Evolutionary conservation across 2,329 filamentous ascomycete genomes (phyloP).

Genomic region (Hirsutella minnesotensis): DNA sequence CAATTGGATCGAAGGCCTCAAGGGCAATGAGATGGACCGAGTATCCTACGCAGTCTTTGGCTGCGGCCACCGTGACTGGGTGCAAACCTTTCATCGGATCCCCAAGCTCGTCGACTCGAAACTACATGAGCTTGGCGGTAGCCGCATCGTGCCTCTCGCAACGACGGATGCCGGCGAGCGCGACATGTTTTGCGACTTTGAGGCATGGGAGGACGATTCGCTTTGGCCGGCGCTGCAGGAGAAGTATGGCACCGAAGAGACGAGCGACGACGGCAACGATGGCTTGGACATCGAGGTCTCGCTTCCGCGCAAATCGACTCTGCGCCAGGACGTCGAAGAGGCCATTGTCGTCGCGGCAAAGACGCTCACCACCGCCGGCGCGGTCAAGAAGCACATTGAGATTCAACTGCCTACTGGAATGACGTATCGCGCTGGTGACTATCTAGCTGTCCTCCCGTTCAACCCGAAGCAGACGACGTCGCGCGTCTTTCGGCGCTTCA

Average conservation of each 20-base stretch:
- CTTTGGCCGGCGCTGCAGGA: slow-evolving; percentile 38
- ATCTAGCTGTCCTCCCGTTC: slow-evolving; percentile 60
- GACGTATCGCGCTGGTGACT: slow-evolving; percentile 63
- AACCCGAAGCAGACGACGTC: slow-evolving; percentile 52
- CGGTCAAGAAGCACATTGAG: slow-evolving; percentile 52
- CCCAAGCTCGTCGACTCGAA: slow-evolving; percentile 49
- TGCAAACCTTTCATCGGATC: slow-evolving; percentile 53
- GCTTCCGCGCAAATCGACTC: slow-evolving; percentile 39
- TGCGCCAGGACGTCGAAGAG: slow-evolving; percentile 53
- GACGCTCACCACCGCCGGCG: slow-evolving; percentile 36
- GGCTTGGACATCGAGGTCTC: slow-evolving; percentile 35
- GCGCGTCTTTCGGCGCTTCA: slow-evolving; percentile 53
- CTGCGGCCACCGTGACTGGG: slow-evolving; percentile 48
- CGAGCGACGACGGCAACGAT: slow-evolving; percentile 3
- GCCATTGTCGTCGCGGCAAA: slow-evolving; percentile 44
- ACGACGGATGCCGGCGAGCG: slow-evolving; percentile 47
- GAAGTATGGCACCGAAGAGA: slow-evolving; percentile 25
- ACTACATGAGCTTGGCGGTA: slow-evolving; percentile 25
- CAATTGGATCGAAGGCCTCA: slow-evolving; percentile 47
- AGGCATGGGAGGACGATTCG: slow-evolving; percentile 51
- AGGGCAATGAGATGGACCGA: slow-evolving; percentile 37
- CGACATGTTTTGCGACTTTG: slow-evolving; percentile 57
- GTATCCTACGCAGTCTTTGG: slow-evolving; percentile 60
- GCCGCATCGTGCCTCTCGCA: slow-evolving; percentile 32
- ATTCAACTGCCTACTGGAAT: slow-evolving; percentile 54